Percentiles rank a stretch among this genome's conserved stretches.
phyloP scores from a whole-genome alignment of 106 monocot genomes.

The Dendrobium officinale region DNA sequence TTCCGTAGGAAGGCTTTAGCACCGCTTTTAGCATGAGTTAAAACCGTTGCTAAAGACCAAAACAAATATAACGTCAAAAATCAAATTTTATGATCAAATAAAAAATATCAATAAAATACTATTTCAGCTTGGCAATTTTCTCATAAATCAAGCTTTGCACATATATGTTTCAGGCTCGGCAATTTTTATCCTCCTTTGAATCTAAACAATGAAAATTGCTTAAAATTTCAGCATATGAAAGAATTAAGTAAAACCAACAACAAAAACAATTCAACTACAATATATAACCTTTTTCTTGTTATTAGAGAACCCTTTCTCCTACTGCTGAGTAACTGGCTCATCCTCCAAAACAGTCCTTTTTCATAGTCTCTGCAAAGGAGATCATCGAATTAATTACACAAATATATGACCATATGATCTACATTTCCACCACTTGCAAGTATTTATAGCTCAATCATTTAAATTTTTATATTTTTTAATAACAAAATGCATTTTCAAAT shows the following conservation, averaged over 20 bases:
- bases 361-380: constrained; percentile 30
- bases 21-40: no score
- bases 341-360: constrained; percentile 75
- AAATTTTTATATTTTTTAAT: no score
- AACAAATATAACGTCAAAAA: no score
- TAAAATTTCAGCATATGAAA: constrained; percentile 3
- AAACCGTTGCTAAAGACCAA: no score
- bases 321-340: constrained; percentile 58
- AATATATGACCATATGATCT: no score
- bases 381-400: no score
- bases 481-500: no score
- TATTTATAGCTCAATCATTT: no score
- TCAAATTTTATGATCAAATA: no score
- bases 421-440: no score
- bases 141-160: constrained; percentile 64
- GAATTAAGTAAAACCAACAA: background rate
- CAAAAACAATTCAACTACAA: background rate
- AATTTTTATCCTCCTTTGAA: constrained; percentile 97
- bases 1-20: no score
- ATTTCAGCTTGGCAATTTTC: constrained; percentile 96
- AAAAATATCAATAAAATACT: constrained; percentile 3
- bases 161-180: constrained; percentile 91
- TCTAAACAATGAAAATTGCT: constrained; percentile 25
- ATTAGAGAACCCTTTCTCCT: constrained; percentile 69
- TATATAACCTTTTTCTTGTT: constrained; percentile 90